These are phyloP conservation scores for Umbelopsis sp. DNA, from an alignment of 371 early-diverging fungal species.

Conservation along the genomic window DNA sequence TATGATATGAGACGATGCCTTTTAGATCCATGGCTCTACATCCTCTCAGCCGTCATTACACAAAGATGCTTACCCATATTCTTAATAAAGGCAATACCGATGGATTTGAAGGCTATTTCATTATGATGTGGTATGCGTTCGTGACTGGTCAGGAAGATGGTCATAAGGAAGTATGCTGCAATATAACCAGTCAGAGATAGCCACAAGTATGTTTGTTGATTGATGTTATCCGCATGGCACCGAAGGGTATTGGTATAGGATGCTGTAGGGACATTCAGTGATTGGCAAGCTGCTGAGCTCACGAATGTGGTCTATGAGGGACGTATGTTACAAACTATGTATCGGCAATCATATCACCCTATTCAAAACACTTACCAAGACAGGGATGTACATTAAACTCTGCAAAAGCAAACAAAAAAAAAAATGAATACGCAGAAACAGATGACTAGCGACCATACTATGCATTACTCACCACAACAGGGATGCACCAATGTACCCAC, in stretches of 20 bases:
- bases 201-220: constrained; percentile 62
- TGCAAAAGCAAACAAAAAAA: constrained; percentile 14
- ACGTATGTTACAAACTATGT: background rate
- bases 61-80: constrained; percentile 57
- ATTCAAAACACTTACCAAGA: constrained; percentile 32
- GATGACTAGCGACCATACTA: background rate
- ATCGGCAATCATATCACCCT: too few species aligned
- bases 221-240: constrained; percentile 50
- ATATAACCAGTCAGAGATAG: constrained; percentile 66
- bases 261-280: constrained; percentile 44
- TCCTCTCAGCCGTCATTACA: background rate
- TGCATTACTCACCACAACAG: constrained; percentile 51
- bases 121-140: constrained; percentile 68
- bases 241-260: constrained; percentile 49
- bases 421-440: background rate
- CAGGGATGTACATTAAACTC: constrained; percentile 51
- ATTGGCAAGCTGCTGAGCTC: constrained; percentile 64
- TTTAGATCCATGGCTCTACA: background rate
- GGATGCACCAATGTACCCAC: constrained; percentile 66
- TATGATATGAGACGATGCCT: background rate
- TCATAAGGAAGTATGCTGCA: constrained; percentile 65
- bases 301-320: constrained; percentile 58
- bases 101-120: constrained; percentile 74
- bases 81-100: constrained; percentile 72
- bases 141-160: constrained; percentile 71